phyloP scores from a whole-genome alignment of 2,329 filamentous ascomycete genomes.

The Davidsoniella australis region DNA sequence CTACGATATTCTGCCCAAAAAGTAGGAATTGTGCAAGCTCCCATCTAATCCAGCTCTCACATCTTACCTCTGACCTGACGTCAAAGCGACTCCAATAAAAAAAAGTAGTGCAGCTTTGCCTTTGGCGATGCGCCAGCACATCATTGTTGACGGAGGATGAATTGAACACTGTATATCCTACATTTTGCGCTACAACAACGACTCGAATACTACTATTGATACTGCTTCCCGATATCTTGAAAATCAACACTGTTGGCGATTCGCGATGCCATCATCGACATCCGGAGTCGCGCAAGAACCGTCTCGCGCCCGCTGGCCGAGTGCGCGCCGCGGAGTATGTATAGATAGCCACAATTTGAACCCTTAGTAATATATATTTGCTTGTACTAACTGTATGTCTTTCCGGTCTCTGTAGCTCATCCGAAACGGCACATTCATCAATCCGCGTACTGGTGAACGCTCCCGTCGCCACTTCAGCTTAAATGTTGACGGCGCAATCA shows the following conservation, averaged over 20 bases:
- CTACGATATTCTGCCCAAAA: too few species aligned
- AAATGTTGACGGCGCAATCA: conserved; percentile 19
- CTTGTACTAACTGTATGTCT: background rate
- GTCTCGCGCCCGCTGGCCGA: conserved; percentile 2
- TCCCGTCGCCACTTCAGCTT: conserved; percentile 66
- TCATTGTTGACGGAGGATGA: conserved; percentile 1
- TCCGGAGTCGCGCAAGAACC: background rate
- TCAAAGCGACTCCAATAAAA: background rate
- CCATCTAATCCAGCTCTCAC: too few species aligned
- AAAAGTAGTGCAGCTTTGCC: background rate
- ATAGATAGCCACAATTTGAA: background rate
- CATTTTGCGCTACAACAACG: too few species aligned
- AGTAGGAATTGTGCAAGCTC: too few species aligned
- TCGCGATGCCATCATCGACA: conserved; percentile 6
- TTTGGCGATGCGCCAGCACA: conserved; percentile 5
- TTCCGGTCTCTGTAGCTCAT: conserved; percentile 38
- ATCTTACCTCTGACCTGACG: conserved; percentile 3
- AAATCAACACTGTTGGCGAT: background rate
- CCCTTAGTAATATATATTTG: background rate
- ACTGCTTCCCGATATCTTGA: too few species aligned
- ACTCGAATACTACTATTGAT: too few species aligned
- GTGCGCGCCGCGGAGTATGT: conserved; percentile 1
- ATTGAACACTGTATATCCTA: background rate
- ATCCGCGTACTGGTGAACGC: conserved; percentile 73
- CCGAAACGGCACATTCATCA: conserved; percentile 71